Conservation (phyloP, 2,329 filamentous ascomycete species). For the Blastomyces parvus region DNA sequence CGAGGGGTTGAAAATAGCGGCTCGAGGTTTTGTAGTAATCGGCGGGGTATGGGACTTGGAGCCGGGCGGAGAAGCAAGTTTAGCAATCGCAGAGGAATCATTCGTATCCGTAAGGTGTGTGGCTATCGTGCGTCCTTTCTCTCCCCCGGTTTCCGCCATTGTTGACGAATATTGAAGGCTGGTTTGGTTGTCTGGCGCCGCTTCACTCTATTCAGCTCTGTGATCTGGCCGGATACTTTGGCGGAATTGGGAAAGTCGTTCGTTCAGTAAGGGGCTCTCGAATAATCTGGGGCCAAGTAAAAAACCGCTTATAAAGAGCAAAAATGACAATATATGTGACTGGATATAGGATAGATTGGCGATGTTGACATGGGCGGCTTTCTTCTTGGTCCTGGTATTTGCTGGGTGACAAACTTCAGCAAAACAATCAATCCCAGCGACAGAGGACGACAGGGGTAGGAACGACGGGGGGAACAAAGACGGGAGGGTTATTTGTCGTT, state of each 20-base stretch:
- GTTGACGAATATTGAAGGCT: background rate
- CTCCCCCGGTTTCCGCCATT: slow-evolving; percentile 11
- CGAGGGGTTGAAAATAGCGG: slow-evolving; percentile 10
- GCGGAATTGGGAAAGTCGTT: background rate
- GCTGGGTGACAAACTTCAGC: background rate
- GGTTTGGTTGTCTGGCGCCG: background rate
- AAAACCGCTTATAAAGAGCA: background rate
- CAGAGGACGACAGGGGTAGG: background rate
- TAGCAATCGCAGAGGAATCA: slow-evolving; percentile 21
- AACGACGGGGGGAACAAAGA: background rate
- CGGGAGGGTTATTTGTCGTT: background rate
- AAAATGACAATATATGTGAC: background rate
- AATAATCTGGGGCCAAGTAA: background rate
- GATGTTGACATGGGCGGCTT: slow-evolving; percentile 3
- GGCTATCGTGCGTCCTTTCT: background rate
- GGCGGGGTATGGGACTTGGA: slow-evolving; percentile 48
- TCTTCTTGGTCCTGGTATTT: background rate
- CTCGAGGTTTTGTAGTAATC: slow-evolving; percentile 43
- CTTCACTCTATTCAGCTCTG: background rate
- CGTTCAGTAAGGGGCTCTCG: background rate
- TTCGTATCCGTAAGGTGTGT: background rate
- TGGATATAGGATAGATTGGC: background rate
- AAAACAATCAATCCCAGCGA: slow-evolving; percentile 5
- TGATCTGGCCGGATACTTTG: background rate
- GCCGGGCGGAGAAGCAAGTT: slow-evolving; percentile 43